Evolutionary conservation across 1,139 yeast genomes (phyloP).

Genomic region (Pneumocystis carinii): DNA sequence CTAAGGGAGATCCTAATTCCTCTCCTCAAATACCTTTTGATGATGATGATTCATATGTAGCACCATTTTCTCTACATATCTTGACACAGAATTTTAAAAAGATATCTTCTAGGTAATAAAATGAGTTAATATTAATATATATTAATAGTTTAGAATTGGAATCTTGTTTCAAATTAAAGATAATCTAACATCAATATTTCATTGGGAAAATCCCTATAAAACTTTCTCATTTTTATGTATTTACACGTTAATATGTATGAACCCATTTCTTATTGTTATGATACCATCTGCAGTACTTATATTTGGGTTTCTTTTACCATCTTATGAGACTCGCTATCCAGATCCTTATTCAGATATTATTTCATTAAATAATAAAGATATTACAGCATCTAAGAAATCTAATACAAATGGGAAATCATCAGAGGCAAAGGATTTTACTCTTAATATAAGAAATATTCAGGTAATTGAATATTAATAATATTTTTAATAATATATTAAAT

Average conservation of each 20-base stretch:
- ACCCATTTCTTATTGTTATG: not conserved
- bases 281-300: not conserved
- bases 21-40: not conserved
- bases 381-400: not conserved
- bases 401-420: not conserved
- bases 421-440: not conserved
- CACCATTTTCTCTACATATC: not conserved
- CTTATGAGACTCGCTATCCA: not conserved
- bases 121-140: not conserved
- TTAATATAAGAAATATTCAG: not conserved
- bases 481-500: not conserved
- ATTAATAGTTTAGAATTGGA: not conserved
- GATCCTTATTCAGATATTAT: not conserved
- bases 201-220: not conserved
- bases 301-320: not conserved
- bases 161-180: not conserved
- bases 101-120: not conserved
- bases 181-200: not conserved
- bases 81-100: not conserved
- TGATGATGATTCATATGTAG: not conserved
- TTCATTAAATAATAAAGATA: not conserved
- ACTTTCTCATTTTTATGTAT: not conserved
- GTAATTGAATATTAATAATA: not conserved
- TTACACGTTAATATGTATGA: not conserved
- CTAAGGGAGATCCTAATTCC: not conserved